Evolutionary conservation across 805 yeast genomes (phyloP), one percentile per base, ranked within the genome.

Genomic region (Sugiyamaella floridensis): DNA sequence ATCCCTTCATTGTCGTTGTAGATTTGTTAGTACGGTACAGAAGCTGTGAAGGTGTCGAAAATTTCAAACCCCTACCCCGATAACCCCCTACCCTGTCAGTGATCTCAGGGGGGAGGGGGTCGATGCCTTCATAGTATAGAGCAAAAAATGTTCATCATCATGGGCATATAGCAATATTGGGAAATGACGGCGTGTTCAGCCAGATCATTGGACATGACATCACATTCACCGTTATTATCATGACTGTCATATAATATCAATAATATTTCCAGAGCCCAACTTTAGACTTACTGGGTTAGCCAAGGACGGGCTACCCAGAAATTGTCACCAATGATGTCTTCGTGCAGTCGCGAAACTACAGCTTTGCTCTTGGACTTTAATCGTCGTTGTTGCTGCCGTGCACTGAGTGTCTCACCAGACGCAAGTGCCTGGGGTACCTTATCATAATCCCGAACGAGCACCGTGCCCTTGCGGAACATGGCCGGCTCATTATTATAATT

Each of bases 401-500:
- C 66, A 14, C 47, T 44, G 44, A 42, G 26, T 6, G 51, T 48
- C 16, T 48, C 26, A 43, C 45, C 55, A 1, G 55, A 50, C 12
- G 58, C 57, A 47, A 60, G 62, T 19, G 56, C 55, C 15, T 18
- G 37, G 9, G 37, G 37, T 32, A 34, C 40, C n/a, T 62, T 62
- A 29, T 40, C 44, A n/a, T 64, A 60, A 50, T 81, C 83, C 60
- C 90, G 71, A 2, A 82, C 71, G 15, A 80, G 66, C 1, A 79
- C 68, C 0, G 90, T 81, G 1, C 99, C 99, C 70, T 92, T 93
- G 57, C 85, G 86, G 70, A 71, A 93, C 56, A 89, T 83, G 51
- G 86, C 97, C 0, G 86, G 86, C 68, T 92, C 97, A 58, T 87
- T 81, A 65, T 93, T 93, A 69, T 93, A 93, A 64, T 93, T 93